Conservation (phyloP, 495 filamentous ascomycete species). For the Bacidia rubella region DNA sequence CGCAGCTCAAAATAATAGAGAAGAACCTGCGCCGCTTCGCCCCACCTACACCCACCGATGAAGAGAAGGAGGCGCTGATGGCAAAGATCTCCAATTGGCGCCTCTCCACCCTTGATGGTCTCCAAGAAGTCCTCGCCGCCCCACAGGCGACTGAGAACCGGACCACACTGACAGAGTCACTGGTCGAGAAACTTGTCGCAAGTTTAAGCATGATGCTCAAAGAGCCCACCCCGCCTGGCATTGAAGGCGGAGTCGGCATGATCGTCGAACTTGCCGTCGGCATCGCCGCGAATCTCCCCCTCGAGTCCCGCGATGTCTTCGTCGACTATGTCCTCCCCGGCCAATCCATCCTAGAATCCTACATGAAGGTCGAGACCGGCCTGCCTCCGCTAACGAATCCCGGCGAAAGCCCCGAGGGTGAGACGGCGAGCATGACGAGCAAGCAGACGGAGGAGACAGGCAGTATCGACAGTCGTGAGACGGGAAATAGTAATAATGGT, state of each 20-base stretch:
- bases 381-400: constrained; percentile 57
- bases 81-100: constrained; percentile 88
- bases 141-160: constrained; percentile 50
- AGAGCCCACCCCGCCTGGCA: constrained; percentile 59
- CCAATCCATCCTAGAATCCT: constrained; percentile 43
- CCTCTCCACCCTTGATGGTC: constrained; percentile 83
- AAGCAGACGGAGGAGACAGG: constrained; percentile 15
- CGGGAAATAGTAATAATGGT: constrained; percentile 9
- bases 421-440: constrained; percentile 28
- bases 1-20: constrained; percentile 74
- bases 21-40: constrained; percentile 67
- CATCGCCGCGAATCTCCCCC: constrained; percentile 72
- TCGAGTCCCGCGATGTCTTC: constrained; percentile 82
- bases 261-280: constrained; percentile 86
- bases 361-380: constrained; percentile 75
- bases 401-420: constrained; percentile 31
- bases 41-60: constrained; percentile 57
- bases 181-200: constrained; percentile 58
- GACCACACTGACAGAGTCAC: constrained; percentile 47
- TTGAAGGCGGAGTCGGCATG: constrained; percentile 72
- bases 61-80: constrained; percentile 80
- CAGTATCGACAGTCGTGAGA: constrained; percentile 30
- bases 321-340: constrained; percentile 77
- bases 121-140: constrained; percentile 55
- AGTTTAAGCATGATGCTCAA: constrained; percentile 56